Percentiles rank a stretch among this genome's conserved stretches.
These are phyloP conservation scores for Paraphoma sp. DNA, from an alignment of 2,329 filamentous ascomycete genomes.

Conservation along the genomic window DNA sequence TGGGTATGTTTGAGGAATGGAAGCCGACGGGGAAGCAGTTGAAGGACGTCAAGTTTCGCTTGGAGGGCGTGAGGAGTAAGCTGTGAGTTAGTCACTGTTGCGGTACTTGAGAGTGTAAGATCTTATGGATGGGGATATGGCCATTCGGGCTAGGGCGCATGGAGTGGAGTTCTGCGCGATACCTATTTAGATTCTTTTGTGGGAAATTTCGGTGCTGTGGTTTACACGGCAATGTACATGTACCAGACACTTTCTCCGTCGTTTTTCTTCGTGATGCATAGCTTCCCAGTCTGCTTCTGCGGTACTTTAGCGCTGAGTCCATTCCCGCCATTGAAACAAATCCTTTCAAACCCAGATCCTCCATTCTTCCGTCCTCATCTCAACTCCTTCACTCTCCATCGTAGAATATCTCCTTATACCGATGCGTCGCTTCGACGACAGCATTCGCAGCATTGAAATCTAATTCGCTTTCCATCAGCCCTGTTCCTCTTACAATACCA, in stretches of 20 bases:
- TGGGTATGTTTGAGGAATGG: conserved; percentile 94
- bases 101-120: neutral
- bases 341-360: neutral
- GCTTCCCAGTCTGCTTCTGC: neutral
- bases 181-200: conserved; percentile 3
- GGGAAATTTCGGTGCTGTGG: too few species aligned
- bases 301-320: neutral
- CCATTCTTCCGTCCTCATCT: neutral
- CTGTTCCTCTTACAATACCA: neutral
- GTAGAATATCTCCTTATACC: conserved; percentile 82
- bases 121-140: neutral
- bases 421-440: conserved; percentile 86
- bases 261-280: too few species aligned
- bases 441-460: conserved; percentile 78
- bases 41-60: conserved; percentile 92
- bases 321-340: neutral
- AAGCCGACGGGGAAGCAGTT: conserved; percentile 87
- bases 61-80: conserved; percentile 90
- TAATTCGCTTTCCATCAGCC: conserved; percentile 41
- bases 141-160: neutral
- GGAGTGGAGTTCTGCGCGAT: conserved; percentile 1
- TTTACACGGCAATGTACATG: neutral
- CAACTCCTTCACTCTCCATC: conserved; percentile 46
- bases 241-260: neutral
- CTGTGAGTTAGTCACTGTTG: conserved; percentile 52